Percentiles rank a stretch among this genome's conserved stretches.
These are phyloP conservation scores for Aureoboletus auriporus DNA, from an alignment of 768 basidiomycete species.

Conservation along the genomic window DNA sequence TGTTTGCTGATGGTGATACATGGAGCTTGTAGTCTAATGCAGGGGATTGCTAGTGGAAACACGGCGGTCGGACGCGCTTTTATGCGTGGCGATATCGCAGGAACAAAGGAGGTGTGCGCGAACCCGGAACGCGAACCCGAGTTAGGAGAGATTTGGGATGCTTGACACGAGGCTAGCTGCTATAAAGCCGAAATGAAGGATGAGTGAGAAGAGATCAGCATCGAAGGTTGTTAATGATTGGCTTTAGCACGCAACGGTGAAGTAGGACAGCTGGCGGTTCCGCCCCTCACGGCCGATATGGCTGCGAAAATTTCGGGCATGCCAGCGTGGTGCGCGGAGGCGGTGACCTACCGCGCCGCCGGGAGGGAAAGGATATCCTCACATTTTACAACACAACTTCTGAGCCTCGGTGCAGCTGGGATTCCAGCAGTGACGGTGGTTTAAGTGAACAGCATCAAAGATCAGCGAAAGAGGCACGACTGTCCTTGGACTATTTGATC, in stretches of 20 bases:
- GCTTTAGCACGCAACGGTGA: conserved; percentile 26
- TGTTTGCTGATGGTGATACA: conserved; percentile 49
- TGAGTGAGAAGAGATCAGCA: conserved; percentile 32
- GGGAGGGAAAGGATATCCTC: conserved; percentile 6
- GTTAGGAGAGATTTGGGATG: conserved; percentile 27
- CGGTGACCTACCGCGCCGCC: conserved; percentile 2
- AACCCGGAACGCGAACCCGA: conserved; percentile 27
- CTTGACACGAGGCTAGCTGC: conserved; percentile 32
- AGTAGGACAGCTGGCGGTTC: conserved; percentile 24
- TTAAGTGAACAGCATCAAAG: conserved; percentile 24
- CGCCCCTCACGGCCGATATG: conserved; percentile 24
- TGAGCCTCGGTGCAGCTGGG: conserved; percentile 7
- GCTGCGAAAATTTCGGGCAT: conserved; percentile 8
- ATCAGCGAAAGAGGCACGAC: conserved; percentile 15
- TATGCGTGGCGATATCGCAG: conserved; percentile 28
- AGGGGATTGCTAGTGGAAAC: conserved; percentile 31
- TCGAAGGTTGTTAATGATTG: conserved; percentile 32
- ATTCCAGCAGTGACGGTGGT: conserved; percentile 9
- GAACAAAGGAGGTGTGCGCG: conserved; percentile 22
- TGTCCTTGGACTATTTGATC: conserved; percentile 21
- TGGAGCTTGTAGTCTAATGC: conserved; percentile 45
- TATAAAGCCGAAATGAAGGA: conserved; percentile 34
- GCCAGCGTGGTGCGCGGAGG: conserved; percentile 4
- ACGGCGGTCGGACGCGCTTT: conserved; percentile 24
- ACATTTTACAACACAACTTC: conserved; percentile 17